Evolutionary conservation across 2,329 filamentous ascomycete species (phyloP).

Genomic region (Aphanoascus verrucosus): DNA sequence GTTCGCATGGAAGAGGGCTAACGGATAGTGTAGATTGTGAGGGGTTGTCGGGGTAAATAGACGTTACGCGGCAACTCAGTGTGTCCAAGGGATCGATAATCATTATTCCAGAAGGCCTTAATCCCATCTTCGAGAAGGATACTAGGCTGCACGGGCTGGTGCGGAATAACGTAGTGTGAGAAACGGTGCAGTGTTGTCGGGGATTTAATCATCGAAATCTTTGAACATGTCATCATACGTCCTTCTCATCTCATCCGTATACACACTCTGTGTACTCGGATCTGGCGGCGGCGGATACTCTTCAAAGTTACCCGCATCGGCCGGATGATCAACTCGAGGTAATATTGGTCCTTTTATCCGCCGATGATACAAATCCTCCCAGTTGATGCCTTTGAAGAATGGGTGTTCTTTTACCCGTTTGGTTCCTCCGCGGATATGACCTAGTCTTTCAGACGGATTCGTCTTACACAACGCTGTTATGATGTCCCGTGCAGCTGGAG

Average conservation of each 20-base stretch:
- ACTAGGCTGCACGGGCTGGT: no score
- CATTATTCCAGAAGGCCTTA: no score
- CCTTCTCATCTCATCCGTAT: slow-evolving; percentile 50
- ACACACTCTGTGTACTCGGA: slow-evolving; percentile 40
- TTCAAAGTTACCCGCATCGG: slow-evolving; percentile 55
- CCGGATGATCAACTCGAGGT: slow-evolving; percentile 48
- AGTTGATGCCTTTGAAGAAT: slow-evolving; percentile 52
- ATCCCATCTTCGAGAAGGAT: no score
- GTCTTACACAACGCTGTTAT: slow-evolving; percentile 53
- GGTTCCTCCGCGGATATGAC: slow-evolving; percentile 52
- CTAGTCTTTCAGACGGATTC: slow-evolving; percentile 52
- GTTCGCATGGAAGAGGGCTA: no score
- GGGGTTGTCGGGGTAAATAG: no score
- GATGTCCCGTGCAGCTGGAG: slow-evolving; percentile 48
- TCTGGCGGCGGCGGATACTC: slow-evolving; percentile 51
- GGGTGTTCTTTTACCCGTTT: slow-evolving; percentile 49
- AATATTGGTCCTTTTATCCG: slow-evolving; percentile 52
- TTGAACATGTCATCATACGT: slow-evolving; percentile 51
- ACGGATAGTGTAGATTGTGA: no score
- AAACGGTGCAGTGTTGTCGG: neutral
- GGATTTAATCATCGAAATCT: slow-evolving; percentile 38
- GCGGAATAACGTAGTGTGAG: neutral
- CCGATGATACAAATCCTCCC: slow-evolving; percentile 52
- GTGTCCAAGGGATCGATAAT: no score
- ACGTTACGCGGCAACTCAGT: no score